phyloP scores from a whole-genome alignment of 306 rosid genomes.

The Prunus armeniaca region DNA sequence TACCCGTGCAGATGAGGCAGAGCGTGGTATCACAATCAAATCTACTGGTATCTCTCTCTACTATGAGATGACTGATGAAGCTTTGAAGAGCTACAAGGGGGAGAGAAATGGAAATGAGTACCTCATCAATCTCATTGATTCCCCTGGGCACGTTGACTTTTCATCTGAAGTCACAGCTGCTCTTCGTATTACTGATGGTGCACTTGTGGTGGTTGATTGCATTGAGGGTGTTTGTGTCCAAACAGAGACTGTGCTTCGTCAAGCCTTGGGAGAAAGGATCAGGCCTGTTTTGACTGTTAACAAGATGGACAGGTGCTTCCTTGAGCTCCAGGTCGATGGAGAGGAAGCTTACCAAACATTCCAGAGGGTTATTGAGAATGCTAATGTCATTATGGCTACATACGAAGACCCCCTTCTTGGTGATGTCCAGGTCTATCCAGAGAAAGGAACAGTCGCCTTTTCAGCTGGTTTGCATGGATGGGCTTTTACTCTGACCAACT shows the following conservation, averaged over 20 bases:
- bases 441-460: slow-evolving; percentile 93
- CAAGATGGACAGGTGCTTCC: slow-evolving; percentile 97
- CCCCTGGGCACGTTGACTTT: slow-evolving; percentile 89
- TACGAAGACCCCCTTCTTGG: slow-evolving; percentile 92
- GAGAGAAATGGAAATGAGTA: slow-evolving; percentile 77
- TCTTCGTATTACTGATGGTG: slow-evolving; percentile 92
- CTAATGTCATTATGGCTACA: slow-evolving; percentile 98
- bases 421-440: slow-evolving; percentile 80
- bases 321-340: slow-evolving; percentile 95
- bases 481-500: slow-evolving; percentile 88
- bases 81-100: slow-evolving; percentile 62
- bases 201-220: slow-evolving; percentile 89
- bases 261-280: slow-evolving; percentile 91
- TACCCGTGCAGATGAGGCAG: slow-evolving; percentile 91
- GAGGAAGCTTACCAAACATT: slow-evolving; percentile 94
- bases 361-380: slow-evolving; percentile 85
- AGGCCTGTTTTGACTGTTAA: slow-evolving; percentile 84
- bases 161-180: slow-evolving; percentile 97
- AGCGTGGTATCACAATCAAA: slow-evolving; percentile 92
- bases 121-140: slow-evolving; percentile 91
- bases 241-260: slow-evolving; percentile 87
- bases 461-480: slow-evolving; percentile 98
- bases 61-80: slow-evolving; percentile 66
- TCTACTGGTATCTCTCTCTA: slow-evolving; percentile 94
- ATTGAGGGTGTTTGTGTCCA: slow-evolving; percentile 93